A percentile compares a stretch with the other conserved stretches of the same genome.
Evolutionary conservation across 192 early-diverging fungal species (phyloP).

Genomic region (Entomortierella chlamydospora): DNA sequence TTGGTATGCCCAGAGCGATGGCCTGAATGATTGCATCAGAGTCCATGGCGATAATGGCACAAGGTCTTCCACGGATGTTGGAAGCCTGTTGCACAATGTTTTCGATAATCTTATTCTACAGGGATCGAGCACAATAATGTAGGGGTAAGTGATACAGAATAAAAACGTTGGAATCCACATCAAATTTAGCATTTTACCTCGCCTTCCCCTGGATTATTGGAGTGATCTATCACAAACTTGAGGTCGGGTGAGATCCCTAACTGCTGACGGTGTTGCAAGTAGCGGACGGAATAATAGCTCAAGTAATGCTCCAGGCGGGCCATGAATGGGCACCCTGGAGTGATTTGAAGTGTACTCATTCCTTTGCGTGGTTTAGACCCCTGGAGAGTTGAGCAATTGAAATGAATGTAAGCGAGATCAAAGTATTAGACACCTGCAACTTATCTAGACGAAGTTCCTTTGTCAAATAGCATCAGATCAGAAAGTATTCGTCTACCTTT

Average conservation of each 20-base stretch:
- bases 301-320: slow-evolving; percentile 46
- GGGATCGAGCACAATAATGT: not conserved
- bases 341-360: slow-evolving; percentile 48
- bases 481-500: slow-evolving; percentile 12
- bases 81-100: slow-evolving; percentile 42
- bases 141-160: not conserved
- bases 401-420: not conserved
- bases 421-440: too few relatives aligned
- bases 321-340: slow-evolving; percentile 55
- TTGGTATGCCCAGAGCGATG: slow-evolving; percentile 44
- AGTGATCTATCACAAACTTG: slow-evolving; percentile 55
- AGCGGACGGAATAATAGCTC: slow-evolving; percentile 48
- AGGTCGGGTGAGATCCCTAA: slow-evolving; percentile 48
- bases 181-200: slow-evolving; percentile 24
- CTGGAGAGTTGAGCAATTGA: slow-evolving; percentile 6
- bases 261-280: slow-evolving; percentile 35
- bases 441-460: not conserved
- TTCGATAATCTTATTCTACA: slow-evolving; percentile 55
- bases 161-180: too few relatives aligned
- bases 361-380: slow-evolving; percentile 3
- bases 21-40: slow-evolving; percentile 52
- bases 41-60: slow-evolving; percentile 52
- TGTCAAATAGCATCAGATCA: not conserved
- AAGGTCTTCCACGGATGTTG: slow-evolving; percentile 46
- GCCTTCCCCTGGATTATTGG: slow-evolving; percentile 53